phyloP scores from a whole-genome alignment of 768 basidiomycete species.

The Psilocybe cyanescens region DNA sequence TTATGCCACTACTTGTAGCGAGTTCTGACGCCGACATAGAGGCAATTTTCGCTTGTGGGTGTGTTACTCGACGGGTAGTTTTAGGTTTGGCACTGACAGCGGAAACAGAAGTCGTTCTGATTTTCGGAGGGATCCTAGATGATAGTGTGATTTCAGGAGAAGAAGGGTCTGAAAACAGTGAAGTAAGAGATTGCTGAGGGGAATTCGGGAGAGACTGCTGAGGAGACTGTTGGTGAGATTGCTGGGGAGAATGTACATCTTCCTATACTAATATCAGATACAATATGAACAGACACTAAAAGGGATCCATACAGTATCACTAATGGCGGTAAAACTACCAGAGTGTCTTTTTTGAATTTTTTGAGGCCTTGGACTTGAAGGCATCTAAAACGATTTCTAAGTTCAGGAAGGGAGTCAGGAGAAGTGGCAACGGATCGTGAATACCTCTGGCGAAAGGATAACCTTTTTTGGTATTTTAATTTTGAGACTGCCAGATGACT shows the following conservation, averaged over 20 bases:
- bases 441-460: not conserved
- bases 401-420: not conserved
- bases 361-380: not conserved
- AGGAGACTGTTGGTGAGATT: not conserved
- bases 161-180: constrained; percentile 17
- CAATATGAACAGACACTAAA: not conserved
- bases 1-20: constrained; percentile 39
- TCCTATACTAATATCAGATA: not conserved
- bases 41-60: constrained; percentile 26
- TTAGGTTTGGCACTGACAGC: constrained; percentile 11
- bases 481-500: not conserved
- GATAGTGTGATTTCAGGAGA: constrained; percentile 12
- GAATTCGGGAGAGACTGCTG: not conserved
- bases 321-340: not conserved
- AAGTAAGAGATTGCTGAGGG: not conserved
- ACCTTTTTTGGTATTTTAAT: not conserved
- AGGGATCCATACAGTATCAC: not conserved
- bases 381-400: not conserved
- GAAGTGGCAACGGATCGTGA: no score
- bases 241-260: not conserved
- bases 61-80: constrained; percentile 20
- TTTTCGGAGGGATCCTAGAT: not conserved
- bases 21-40: constrained; percentile 15
- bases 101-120: constrained; percentile 9
- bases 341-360: not conserved